phyloP scores from a whole-genome alignment of 2,329 filamentous ascomycete species.

The Colletotrichum sp. region DNA sequence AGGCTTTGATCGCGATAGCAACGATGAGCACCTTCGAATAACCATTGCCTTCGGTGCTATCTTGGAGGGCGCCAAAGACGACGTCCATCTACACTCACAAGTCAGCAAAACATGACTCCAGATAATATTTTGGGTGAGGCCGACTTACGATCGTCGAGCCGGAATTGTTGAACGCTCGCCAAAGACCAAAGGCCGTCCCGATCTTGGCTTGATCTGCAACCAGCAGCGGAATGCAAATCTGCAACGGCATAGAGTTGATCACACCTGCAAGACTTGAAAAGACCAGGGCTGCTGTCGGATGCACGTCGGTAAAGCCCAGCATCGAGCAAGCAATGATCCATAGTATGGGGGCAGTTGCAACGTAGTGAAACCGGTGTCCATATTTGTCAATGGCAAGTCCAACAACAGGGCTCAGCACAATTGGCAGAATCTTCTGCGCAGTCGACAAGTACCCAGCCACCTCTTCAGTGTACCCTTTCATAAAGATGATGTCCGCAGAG shows the following conservation, averaged over 20 bases:
- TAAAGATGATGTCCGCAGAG: constrained; percentile 26
- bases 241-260: constrained; percentile 27
- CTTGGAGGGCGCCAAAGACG: constrained; percentile 26
- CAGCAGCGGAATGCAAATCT: constrained; percentile 26
- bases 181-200: constrained; percentile 26
- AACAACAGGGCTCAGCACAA: constrained; percentile 23
- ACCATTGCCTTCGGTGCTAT: constrained; percentile 22
- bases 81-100: constrained; percentile 24
- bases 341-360: constrained; percentile 24
- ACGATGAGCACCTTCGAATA: constrained; percentile 23
- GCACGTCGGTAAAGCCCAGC: constrained; percentile 25
- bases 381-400: constrained; percentile 26
- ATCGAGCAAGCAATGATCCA: constrained; percentile 24
- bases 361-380: constrained; percentile 27
- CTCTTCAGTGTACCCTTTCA: constrained; percentile 27
- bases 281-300: constrained; percentile 24
- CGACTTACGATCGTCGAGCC: constrained; percentile 26
- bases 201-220: constrained; percentile 27
- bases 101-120: not conserved
- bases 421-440: constrained; percentile 23
- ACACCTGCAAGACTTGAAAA: constrained; percentile 23
- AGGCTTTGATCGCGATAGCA: constrained; percentile 23
- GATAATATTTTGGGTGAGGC: not conserved
- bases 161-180: constrained; percentile 28
- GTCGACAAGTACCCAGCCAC: constrained; percentile 26